Evolutionary conservation across 78 protist species (phyloP), one percentile per base, ranked within the genome.

Genomic region (Dictyostelium brefeldianum): DNA sequence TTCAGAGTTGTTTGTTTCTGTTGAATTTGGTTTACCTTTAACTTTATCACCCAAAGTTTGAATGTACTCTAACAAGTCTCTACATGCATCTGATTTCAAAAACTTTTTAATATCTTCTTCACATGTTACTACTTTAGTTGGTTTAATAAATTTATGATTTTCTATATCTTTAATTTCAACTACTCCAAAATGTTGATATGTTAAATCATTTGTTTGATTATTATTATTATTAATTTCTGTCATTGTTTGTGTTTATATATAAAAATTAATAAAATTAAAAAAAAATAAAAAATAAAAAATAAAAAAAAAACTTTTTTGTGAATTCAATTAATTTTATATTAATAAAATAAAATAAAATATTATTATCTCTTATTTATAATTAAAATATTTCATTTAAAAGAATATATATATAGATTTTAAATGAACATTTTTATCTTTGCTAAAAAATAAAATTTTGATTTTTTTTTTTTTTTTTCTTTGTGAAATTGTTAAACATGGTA

Each of bases 1-100:
- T 94, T 50, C 31, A 73, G 91, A 83, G 4, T 71, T 54, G 20
- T 54, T 31, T 51, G 65, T 50, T 71, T 70, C 43, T 43, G 67
- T n/a, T 62, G 65, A 46, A 62, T 75, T 85, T 25, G 83, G 11
- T 62, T 75, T 73, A 22, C 56, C 7, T n/a, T 75, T 27, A 9
- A 85, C 47, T 48, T 62, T 54, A 75, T 85, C 92, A 75, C 92
- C 82, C 15, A 85, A 17, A 75, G 83, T 73, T 41, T 85, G 92
- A 54, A 85, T 85, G 29, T 56, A 85, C 12, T 11, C 20, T 10
- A 85, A 27, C 4, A 85, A 59, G 12, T 75, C 27, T 75, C 54
- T 57, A 17, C 74, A 54, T 27, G 71, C 27, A 6, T 59, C 59
- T 29, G 92, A 29, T 11, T 51, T 20, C 15, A 85, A 47, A 69